Conservation (phyloP, 2,329 filamentous ascomycete species). For the Ceratocystis eucalypticola region DNA sequence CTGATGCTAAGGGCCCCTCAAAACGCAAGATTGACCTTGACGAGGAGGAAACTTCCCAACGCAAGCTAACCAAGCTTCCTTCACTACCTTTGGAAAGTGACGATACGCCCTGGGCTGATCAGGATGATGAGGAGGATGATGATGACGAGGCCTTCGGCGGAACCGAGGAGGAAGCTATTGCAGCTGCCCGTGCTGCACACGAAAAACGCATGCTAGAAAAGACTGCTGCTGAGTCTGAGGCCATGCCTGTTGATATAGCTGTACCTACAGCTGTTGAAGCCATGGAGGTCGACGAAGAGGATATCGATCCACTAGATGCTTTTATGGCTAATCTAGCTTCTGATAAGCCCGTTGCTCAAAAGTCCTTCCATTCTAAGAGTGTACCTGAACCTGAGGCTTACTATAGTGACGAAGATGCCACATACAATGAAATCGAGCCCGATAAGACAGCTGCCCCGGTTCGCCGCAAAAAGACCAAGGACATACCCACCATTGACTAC, state of each 20-base stretch:
- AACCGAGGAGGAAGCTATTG: conserved; percentile 76
- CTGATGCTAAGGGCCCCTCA: conserved; percentile 47
- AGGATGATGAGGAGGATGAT: conserved; percentile 56
- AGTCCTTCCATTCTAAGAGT: conserved; percentile 29
- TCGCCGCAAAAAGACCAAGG: conserved; percentile 74
- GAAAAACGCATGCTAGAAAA: conserved; percentile 54
- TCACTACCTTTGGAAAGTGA: conserved; percentile 55
- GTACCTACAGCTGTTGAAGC: conserved; percentile 27
- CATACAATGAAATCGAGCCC: conserved; percentile 37
- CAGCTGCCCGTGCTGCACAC: conserved; percentile 70
- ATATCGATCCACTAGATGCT: conserved; percentile 82
- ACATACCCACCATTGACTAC: conserved; percentile 80
- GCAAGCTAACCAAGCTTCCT: conserved; percentile 84
- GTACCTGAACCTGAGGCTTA: conserved; percentile 65
- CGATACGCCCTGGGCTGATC: conserved; percentile 45
- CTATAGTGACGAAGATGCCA: conserved; percentile 72
- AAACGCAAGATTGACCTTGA: conserved; percentile 73
- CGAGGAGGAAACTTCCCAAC: conserved; percentile 73
- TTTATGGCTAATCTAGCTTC: conserved; percentile 69
- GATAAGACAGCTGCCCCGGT: conserved; percentile 39
- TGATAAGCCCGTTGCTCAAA: conserved; percentile 25
- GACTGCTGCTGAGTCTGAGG: conserved; percentile 21
- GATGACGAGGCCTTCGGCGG: conserved; percentile 62
- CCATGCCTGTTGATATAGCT: conserved; percentile 21
- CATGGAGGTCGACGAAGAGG: conserved; percentile 45